These are phyloP conservation scores for Purshia tridentata DNA, from an alignment of 306 rosid species.

Conservation along the genomic window DNA sequence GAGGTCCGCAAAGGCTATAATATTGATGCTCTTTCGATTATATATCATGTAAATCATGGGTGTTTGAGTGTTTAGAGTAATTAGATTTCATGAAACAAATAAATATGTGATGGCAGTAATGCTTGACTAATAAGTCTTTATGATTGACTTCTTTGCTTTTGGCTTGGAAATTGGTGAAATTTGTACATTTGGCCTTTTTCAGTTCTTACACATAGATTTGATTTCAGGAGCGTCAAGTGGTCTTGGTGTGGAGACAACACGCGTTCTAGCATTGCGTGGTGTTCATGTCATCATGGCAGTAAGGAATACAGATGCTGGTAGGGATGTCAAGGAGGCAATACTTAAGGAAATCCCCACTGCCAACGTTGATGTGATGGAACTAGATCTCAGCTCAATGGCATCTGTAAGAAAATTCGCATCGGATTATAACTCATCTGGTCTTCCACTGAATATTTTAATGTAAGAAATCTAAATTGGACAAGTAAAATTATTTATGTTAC, in stretches of 20 bases:
- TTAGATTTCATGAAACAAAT: neutral
- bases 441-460: conserved; percentile 67
- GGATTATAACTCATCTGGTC: conserved; percentile 59
- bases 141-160: neutral
- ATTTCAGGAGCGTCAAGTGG: conserved; percentile 85
- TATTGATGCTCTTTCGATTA: neutral
- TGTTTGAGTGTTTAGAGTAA: neutral
- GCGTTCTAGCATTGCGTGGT: conserved; percentile 67
- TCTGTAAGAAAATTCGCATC: conserved; percentile 71
- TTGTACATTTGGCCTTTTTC: neutral
- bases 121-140: too few relatives aligned
- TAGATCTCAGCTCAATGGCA: conserved; percentile 73
- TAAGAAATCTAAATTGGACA: conserved; percentile 31
- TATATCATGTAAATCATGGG: neutral
- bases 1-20: neutral
- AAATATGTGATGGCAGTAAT: neutral
- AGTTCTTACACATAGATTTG: neutral
- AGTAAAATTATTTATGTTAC: neutral
- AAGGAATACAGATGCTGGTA: conserved; percentile 57
- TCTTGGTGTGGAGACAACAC: conserved; percentile 69
- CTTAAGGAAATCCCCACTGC: conserved; percentile 55
- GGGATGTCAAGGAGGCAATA: conserved; percentile 43
- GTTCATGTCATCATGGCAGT: conserved; percentile 87
- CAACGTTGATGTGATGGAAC: conserved; percentile 59
- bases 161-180: neutral